Percentiles rank a stretch among this genome's conserved stretches.
Evolutionary conservation across 805 yeast genomes (phyloP).

Genomic region (Monosporozyma siamensis): DNA sequence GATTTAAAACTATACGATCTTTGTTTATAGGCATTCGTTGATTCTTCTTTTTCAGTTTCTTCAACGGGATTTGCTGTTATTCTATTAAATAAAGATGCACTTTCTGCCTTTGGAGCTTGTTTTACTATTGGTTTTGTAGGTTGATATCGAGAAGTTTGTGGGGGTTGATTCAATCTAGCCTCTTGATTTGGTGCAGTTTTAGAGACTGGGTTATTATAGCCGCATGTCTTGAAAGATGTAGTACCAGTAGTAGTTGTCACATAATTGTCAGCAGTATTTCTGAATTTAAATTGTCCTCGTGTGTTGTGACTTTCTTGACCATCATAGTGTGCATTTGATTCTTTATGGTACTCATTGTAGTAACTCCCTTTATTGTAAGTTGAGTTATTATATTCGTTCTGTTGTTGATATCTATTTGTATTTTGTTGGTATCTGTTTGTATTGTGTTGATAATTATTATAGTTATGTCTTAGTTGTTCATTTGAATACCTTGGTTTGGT

Average conservation of each 20-base stretch:
- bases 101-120: background rate
- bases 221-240: no score
- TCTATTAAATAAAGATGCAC: background rate
- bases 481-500: background rate
- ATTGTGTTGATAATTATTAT: background rate
- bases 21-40: background rate
- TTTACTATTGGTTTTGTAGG: background rate
- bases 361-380: background rate
- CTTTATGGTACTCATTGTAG: background rate
- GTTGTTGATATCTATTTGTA: background rate
- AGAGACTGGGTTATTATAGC: no score
- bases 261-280: background rate
- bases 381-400: background rate
- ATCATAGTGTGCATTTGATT: background rate
- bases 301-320: background rate
- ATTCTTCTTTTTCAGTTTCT: background rate
- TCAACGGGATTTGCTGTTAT: background rate
- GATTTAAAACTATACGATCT: background rate
- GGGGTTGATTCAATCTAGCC: background rate
- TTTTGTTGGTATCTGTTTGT: background rate
- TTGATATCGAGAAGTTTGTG: background rate
- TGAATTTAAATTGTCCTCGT: background rate
- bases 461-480: background rate
- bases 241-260: no score
- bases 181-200: no score